Conservation (phyloP, 345 rosid genomes). For the Luvunga scandens region DNA sequence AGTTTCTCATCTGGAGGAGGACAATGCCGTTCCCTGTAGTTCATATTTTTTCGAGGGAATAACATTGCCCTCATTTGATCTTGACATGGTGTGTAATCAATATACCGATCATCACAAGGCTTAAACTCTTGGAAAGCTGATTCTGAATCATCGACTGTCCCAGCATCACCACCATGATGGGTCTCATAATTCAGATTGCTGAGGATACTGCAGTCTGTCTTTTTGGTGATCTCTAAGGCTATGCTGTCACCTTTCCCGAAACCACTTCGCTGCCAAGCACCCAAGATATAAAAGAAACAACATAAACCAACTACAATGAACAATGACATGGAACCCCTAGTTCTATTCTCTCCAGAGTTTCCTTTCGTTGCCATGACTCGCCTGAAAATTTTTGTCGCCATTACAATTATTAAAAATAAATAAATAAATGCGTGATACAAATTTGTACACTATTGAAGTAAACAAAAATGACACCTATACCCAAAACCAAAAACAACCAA, state of each 20-base stretch:
- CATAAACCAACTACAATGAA: constrained; percentile 48
- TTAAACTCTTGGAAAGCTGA: constrained; percentile 27
- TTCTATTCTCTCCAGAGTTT: constrained; percentile 34
- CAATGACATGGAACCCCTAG: constrained; percentile 42
- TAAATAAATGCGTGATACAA: not conserved
- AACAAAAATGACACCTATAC: not conserved
- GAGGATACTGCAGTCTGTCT: constrained; percentile 45
- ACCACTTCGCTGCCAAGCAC: constrained; percentile 76
- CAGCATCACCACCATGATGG: constrained; percentile 36
- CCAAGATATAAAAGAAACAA: constrained; percentile 59
- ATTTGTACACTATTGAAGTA: not conserved
- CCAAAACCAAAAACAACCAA: not conserved
- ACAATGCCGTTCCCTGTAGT: constrained; percentile 66
- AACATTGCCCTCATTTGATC: constrained; percentile 62
- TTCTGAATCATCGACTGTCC: constrained; percentile 20
- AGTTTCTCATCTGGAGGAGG: constrained; percentile 52
- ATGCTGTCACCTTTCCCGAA: constrained; percentile 65
- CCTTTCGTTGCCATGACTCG: constrained; percentile 33
- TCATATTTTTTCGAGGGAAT: constrained; percentile 58
- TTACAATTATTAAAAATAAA: not conserved
- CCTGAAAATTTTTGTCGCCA: constrained; percentile 4
- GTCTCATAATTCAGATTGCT: constrained; percentile 51
- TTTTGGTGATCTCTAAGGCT: constrained; percentile 46
- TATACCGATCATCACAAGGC: constrained; percentile 44
- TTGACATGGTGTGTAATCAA: constrained; percentile 71